These are phyloP conservation scores for Suillus hirtellus DNA, from an alignment of 768 basidiomycete genomes.

Conservation along the genomic window DNA sequence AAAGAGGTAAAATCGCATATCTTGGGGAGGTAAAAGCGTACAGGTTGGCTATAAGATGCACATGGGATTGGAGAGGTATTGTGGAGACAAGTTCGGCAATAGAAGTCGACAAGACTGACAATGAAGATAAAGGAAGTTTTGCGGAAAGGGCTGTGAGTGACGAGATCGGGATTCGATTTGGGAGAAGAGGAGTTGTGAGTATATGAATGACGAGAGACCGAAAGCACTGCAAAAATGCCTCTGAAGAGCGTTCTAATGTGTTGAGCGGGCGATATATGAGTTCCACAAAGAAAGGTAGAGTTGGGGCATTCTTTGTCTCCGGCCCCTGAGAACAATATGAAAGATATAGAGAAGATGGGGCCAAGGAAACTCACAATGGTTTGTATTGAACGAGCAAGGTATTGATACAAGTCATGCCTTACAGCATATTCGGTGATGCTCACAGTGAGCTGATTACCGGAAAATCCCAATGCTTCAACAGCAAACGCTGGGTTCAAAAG, in stretches of 20 bases:
- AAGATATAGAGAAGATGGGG: not conserved
- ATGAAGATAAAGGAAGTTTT: conserved; percentile 54
- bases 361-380: conserved; percentile 47
- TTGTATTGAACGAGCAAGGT: conserved; percentile 20
- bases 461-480: conserved; percentile 23
- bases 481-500: conserved; percentile 38
- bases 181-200: conserved; percentile 74
- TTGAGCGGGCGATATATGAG: conserved; percentile 27
- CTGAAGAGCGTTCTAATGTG: conserved; percentile 34
- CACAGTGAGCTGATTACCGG: conserved; percentile 33
- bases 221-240: conserved; percentile 33
- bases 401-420: conserved; percentile 44
- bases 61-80: conserved; percentile 31
- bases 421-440: conserved; percentile 48
- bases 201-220: conserved; percentile 50
- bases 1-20: conserved; percentile 48
- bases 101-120: conserved; percentile 35
- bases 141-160: conserved; percentile 66
- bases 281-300: conserved; percentile 30
- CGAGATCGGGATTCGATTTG: conserved; percentile 66
- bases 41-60: conserved; percentile 76
- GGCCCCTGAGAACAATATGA: conserved; percentile 43
- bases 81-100: conserved; percentile 32
- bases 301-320: conserved; percentile 49
- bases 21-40: conserved; percentile 63